These are phyloP conservation scores for Euryodendron excelsum DNA, from an alignment of 148 eudicot species.

Conservation along the genomic window DNA sequence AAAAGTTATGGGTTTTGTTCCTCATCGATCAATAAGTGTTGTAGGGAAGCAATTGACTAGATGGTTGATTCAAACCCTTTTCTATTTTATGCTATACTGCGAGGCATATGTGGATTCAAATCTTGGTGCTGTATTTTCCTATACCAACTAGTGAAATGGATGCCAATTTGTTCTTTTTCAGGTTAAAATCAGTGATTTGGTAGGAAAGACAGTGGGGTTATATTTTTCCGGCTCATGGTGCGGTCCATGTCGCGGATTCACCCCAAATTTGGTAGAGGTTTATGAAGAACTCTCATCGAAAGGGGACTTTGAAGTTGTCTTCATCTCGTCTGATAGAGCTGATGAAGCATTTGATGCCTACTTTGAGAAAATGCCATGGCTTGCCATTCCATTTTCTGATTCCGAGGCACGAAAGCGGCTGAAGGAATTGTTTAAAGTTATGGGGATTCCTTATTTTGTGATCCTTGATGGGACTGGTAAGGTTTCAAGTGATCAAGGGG, in stretches of 20 bases:
- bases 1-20: not conserved
- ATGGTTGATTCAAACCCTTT: not conserved
- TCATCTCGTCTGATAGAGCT: constrained; percentile 43
- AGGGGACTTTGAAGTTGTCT: constrained; percentile 48
- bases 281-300: constrained; percentile 37
- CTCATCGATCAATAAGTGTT: not conserved
- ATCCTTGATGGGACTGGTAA: constrained; percentile 41
- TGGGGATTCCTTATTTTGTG: constrained; percentile 51
- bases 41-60: not conserved
- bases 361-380: constrained; percentile 63
- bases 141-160: too few relatives aligned
- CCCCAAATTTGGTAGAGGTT: constrained; percentile 39
- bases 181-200: constrained; percentile 43
- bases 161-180: constrained; percentile 16
- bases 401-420: constrained; percentile 20
- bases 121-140: not conserved
- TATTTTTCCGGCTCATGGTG: constrained; percentile 66
- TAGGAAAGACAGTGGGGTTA: constrained; percentile 43
- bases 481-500: constrained; percentile 42
- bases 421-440: constrained; percentile 32
- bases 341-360: constrained; percentile 44
- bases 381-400: constrained; percentile 51
- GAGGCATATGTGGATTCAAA: not conserved
- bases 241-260: constrained; percentile 53
- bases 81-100: not conserved